phyloP scores from a whole-genome alignment of 495 filamentous ascomycete genomes.

The Aeminium ludgeri region DNA sequence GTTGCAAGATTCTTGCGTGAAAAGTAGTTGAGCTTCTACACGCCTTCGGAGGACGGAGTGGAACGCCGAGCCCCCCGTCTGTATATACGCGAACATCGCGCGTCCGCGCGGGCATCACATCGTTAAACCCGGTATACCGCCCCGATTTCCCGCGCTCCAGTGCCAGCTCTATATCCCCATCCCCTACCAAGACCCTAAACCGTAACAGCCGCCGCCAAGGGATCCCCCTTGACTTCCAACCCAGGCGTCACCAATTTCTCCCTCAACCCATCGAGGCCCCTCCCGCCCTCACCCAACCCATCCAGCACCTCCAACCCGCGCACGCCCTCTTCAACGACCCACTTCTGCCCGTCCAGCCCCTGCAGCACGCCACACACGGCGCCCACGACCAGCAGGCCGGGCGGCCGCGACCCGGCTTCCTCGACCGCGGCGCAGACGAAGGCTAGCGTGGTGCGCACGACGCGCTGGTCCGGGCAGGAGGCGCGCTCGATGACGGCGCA shows the following conservation, averaged over 20 bases:
- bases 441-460: conserved; percentile 70
- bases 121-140: too few relatives aligned
- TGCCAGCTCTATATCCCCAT: too few relatives aligned
- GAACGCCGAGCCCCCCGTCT: too few relatives aligned
- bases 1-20: too few relatives aligned
- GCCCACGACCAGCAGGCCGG: conserved; percentile 80
- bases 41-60: too few relatives aligned
- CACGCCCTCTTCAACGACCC: conserved; percentile 73
- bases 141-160: too few relatives aligned
- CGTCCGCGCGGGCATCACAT: too few relatives aligned
- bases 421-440: conserved; percentile 71
- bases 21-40: too few relatives aligned
- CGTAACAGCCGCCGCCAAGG: too few relatives aligned
- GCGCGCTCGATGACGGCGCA: conserved; percentile 92
- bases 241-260: conserved; percentile 5
- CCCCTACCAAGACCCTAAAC: too few relatives aligned
- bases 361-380: conserved; percentile 61
- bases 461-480: conserved; percentile 82
- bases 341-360: conserved; percentile 40
- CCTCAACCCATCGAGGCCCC: conserved; percentile 6
- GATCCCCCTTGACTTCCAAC: conserved; percentile 5
- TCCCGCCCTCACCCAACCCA: conserved; percentile 5
- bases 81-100: too few relatives aligned
- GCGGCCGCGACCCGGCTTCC: conserved; percentile 74
- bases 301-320: conserved; percentile 12